phyloP scores from a whole-genome alignment of 2,329 filamentous ascomycete genomes.

The Phyllosticta ampelicida region DNA sequence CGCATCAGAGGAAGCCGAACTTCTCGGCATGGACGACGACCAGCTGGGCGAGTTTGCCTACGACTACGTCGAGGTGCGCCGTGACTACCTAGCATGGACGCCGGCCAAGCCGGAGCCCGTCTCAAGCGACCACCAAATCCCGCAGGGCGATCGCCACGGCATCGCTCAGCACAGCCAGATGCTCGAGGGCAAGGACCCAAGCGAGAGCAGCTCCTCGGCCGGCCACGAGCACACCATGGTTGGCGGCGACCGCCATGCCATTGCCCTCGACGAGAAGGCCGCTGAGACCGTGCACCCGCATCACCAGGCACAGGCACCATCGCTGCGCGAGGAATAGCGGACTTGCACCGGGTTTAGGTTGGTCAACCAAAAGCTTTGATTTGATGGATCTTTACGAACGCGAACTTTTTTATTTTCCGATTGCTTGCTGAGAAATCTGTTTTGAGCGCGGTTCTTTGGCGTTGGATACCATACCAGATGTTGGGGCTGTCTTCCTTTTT shows the following conservation, averaged over 20 bases:
- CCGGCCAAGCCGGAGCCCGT: slow-evolving; percentile 58
- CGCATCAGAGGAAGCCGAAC: slow-evolving; percentile 69
- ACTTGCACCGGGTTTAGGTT: too few species aligned
- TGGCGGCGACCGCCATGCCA: slow-evolving; percentile 41
- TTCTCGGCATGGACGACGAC: slow-evolving; percentile 81
- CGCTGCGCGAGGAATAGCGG: background rate
- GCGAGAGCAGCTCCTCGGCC: slow-evolving; percentile 29
- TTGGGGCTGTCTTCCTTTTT: background rate
- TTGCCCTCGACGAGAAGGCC: slow-evolving; percentile 36
- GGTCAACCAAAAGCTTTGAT: background rate
- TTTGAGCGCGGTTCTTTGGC: slow-evolving; percentile 11
- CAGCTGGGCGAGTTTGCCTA: slow-evolving; percentile 85
- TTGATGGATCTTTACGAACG: background rate
- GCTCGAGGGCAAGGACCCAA: slow-evolving; percentile 45
- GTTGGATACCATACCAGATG: slow-evolving; percentile 23
- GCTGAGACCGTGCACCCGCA: background rate
- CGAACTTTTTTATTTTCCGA: background rate
- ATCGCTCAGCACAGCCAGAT: slow-evolving; percentile 60
- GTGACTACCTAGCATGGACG: slow-evolving; percentile 82
- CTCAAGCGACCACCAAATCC: slow-evolving; percentile 47
- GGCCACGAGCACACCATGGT: slow-evolving; percentile 38
- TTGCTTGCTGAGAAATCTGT: background rate
- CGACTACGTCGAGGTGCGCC: slow-evolving; percentile 80
- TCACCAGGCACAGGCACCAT: background rate
- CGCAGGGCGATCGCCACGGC: slow-evolving; percentile 57